Base-by-base conservation (phyloP, 768 basidiomycete genomes). In the Mrakia blollopis region DNA sequence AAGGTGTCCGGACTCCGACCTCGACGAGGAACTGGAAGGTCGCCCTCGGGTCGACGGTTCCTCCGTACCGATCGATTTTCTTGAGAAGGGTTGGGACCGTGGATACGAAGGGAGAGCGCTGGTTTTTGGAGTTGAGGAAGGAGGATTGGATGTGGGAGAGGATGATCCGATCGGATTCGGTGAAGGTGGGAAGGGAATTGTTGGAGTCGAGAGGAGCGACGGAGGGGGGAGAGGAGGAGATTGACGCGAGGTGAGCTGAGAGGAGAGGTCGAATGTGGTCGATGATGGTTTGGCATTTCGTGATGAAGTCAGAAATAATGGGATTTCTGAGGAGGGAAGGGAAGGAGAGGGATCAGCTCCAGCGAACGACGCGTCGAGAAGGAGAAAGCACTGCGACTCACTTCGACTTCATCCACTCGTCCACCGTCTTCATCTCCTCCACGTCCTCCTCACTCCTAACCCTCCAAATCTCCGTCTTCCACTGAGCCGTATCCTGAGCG, bases 1-100 rank as follows among this genome's bases (percentile, higher is more conserved):
- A 97, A 1, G 91, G 90, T 2, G 91, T 86, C 30, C 92, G 81
- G 10, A 90, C 87, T 10, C 96, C 94, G 21, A 96, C 80, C 63
- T 92, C 89, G 23, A 88, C 81, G 50, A 97, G 85, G 30, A 90
- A 83, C 9, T 67, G 76, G 83, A 84, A 72, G 3, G 83, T 72
- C 3, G 79, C 87, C 85, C 32, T 88, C 82, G 76, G 54, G 67
- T 80, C 74, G 84, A 85, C 21, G 81, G 80, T 65, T 30, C 61
- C 87, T 79, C 78, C 72, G 60, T 60, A 73, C 0, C 54, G 65
- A 25, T 52, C n/a, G 25, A 63, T 47, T 25, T 54, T 77, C 65
- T 77, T 77, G 73, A 78, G 63, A 28, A 79, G n/a, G 44, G 50
- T 62, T 9, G 74, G 73, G 10, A 73, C 85, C 0, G 87, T 84